Conservation (phyloP, 192 early-diverging fungal genomes). For the Mortierella alpina region DNA sequence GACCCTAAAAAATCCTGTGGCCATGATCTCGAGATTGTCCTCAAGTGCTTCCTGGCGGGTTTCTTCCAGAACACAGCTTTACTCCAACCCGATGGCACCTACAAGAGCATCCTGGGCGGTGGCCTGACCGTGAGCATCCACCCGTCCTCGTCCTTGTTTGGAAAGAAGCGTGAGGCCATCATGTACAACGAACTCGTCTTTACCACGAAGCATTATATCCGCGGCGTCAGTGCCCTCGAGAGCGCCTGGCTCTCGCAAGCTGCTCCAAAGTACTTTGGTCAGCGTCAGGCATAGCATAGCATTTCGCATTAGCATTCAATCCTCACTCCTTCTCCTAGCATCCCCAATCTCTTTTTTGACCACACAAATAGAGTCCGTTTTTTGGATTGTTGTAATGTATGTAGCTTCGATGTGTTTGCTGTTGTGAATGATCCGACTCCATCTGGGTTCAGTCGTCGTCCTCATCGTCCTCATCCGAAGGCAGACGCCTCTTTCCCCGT, state of each 20-base stretch:
- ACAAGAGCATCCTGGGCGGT: constrained; percentile 74
- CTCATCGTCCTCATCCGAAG: constrained; percentile 12
- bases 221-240: constrained; percentile 84
- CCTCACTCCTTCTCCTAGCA: too few species aligned
- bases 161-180: constrained; percentile 78
- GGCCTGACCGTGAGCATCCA: constrained; percentile 86
- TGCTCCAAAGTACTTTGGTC: constrained; percentile 80
- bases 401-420: neutral
- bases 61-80: constrained; percentile 92
- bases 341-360: too few species aligned
- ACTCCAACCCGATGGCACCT: constrained; percentile 88
- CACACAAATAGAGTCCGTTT: too few species aligned
- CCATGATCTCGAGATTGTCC: constrained; percentile 76
- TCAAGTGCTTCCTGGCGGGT: constrained; percentile 89
- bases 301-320: too few species aligned
- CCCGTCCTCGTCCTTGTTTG: constrained; percentile 88
- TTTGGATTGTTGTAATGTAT: too few species aligned
- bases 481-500: constrained; percentile 17
- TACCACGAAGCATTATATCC: constrained; percentile 90
- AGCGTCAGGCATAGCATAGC: constrained; percentile 9
- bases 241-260: constrained; percentile 84
- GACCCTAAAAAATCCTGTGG: constrained; percentile 72
- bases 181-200: constrained; percentile 93
- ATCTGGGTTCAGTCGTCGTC: constrained; percentile 7
- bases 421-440: neutral